Evolutionary conservation across 352 stramenopile species (phyloP), one percentile per base, ranked within the genome.

Genomic region (Phytopythium delawarense): DNA sequence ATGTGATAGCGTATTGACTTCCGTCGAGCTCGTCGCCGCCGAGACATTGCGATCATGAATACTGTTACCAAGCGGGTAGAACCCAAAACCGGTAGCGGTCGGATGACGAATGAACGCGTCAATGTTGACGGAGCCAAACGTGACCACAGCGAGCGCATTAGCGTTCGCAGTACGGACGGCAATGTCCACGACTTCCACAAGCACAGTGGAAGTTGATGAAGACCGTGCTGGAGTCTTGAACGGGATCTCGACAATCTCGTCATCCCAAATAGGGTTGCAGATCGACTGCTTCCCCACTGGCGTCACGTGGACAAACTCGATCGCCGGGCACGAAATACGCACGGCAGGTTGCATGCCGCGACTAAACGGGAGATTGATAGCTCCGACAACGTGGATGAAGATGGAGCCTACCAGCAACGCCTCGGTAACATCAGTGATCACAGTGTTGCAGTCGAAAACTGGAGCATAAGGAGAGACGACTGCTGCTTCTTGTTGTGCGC

Each of bases 131-230:
- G 58, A 67, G 2, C 69, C 71, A 44, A 81, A 81, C 4, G 68
- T 71, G 32, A 79, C 42, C 2, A 81, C 71, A 7, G 74, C 67
- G 25, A 77, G 56, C 1, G 71, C 63, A 13, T 71, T 74, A 2
- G 55, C 42, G 35, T 79, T 79, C 21, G 68, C 65, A 30, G 74
- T 77, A 5, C 74, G 63, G 5, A 77, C 67, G 0, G 74, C 69
- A 0, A 83, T 32, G 54, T 86, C 74, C 9, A 86, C 70, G 25
- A 86, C 62, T 20, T 86, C 72, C 15, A 86, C 30, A 6, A 61
- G 62, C 2, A 81, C 20, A 9, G 44, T 46, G 6, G n/a, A 30
- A 28, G 57, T 32, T 4, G 30, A 12, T 42, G 23, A 21, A 2
- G 39, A 8, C 25, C 18, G 1, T 54, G 15, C 12, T 32, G 34